Base-by-base conservation (phyloP, 352 stramenopile genomes). In the Phytophthora podocarpi region DNA sequence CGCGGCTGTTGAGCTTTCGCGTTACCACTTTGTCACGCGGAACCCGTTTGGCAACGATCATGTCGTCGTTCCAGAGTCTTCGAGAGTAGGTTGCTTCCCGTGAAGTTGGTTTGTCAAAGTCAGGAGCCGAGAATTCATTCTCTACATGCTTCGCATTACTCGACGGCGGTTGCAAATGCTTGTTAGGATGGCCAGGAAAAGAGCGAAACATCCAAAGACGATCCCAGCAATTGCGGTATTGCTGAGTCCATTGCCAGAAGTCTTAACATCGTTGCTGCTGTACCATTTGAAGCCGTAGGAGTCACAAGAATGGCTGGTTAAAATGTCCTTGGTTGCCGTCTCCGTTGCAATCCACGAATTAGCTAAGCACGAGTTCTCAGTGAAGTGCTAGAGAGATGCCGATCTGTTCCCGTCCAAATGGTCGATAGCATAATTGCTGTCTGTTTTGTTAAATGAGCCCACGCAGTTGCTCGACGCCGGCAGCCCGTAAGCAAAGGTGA, bases 1-100 rank as follows among this genome's bases (percentile, higher is more conserved):
- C 79, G 7, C 59, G 37, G 18, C 50, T 74, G 51, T 78, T 43
- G 12, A 71, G 66, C 9, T 52, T 26, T 5, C 47, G 16, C 5
- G 59, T 40, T 2, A 32, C 2, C 13, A 82, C 26, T 34, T 70
- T 64, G 9, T 78, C 66, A 16, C 72, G 16, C 4, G 73, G 69
- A 20, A 79, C 54, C 0, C 70, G 51, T 2, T 67, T 59, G 12
- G 66, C 50, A 9, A 70, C 32, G 35, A 81, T 68, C 11, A 58
- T 41, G 20, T 70, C 52, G 39, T 81, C 69, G 18, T 72, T 56
- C 72, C 65, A 75, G 7, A 72, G 21, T 10, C 53, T 26, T 24
- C 21, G 20, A 55, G 11, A 24, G n/a, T n/a, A n/a, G n/a, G n/a
- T n/a, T n/a, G n/a, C n/a, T n/a, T n/a, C n/a, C n/a, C n/a, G n/a